Evolutionary conservation across 179 eudicot species (phyloP).

Genomic region (Silene coronaria): DNA sequence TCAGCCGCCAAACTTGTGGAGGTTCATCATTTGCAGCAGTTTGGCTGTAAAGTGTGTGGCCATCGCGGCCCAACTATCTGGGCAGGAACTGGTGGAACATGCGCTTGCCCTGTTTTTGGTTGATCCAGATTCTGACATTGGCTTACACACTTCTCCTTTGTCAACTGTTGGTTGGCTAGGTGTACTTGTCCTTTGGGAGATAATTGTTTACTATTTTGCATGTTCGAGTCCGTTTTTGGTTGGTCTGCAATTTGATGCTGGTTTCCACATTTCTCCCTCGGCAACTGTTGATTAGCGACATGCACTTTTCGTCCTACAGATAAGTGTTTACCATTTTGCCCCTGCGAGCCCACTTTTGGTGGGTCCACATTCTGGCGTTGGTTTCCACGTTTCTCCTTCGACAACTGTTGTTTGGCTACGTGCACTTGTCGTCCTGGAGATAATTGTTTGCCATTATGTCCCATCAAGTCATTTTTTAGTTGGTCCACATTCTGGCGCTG

Average conservation of each 20-base stretch:
- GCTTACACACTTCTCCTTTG: not conserved
- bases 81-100: not conserved
- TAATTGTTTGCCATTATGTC: not conserved
- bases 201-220: not conserved
- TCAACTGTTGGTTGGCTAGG: not conserved
- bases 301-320: too few relatives aligned
- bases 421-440: too few relatives aligned
- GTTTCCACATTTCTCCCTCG: not conserved
- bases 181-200: not conserved
- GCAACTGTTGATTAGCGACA: too few relatives aligned
- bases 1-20: constrained; percentile 39
- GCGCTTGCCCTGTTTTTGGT: not conserved
- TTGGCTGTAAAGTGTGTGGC: constrained; percentile 12
- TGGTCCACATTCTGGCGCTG: not conserved
- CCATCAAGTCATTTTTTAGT: not conserved
- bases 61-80: not conserved
- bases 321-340: not conserved
- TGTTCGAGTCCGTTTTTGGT: not conserved
- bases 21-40: not conserved
- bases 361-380: not conserved
- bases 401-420: too few relatives aligned
- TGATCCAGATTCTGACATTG: not conserved
- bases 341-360: not conserved
- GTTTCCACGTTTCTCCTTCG: not conserved
- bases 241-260: not conserved